These are phyloP conservation scores for Tripidium arundinaceum DNA, from an alignment of 202 grass and related monocot genomes.

Conservation along the genomic window DNA sequence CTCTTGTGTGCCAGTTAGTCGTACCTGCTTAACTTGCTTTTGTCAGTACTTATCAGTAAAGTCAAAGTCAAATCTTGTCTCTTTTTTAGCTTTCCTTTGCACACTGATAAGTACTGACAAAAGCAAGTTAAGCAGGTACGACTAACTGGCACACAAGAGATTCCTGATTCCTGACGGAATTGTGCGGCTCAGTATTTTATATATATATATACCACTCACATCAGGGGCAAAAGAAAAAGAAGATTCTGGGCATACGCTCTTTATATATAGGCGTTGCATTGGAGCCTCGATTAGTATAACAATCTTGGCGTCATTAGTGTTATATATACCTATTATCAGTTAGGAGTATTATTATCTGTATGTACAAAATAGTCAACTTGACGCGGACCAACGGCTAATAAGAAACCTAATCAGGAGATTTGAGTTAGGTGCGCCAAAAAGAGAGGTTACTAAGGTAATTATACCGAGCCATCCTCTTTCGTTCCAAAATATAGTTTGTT, in stretches of 20 bases:
- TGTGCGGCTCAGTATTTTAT: not conserved
- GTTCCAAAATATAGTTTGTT: not conserved
- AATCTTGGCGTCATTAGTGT: not conserved
- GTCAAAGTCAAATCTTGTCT: too few species aligned
- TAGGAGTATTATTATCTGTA: not conserved
- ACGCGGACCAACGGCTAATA: not conserved
- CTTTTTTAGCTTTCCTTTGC: too few species aligned
- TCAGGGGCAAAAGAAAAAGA: not conserved
- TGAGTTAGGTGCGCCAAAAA: not conserved
- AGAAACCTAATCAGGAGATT: not conserved
- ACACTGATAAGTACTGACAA: too few species aligned
- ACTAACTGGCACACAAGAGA: not conserved
- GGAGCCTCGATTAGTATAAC: not conserved
- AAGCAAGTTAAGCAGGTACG: not conserved
- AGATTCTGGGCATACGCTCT: not conserved
- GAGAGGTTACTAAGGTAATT: not conserved
- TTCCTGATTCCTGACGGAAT: slow-evolving; percentile 7
- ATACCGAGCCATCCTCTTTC: too few species aligned
- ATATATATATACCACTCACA: not conserved
- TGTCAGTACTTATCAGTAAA: too few species aligned
- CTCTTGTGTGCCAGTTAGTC: not conserved
- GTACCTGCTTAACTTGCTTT: not conserved
- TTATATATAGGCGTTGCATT: not conserved
- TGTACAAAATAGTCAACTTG: not conserved
- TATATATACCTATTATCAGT: too few species aligned